Conservation (phyloP, 1,284 basidiomycete species). For the Melampsora americana region DNA sequence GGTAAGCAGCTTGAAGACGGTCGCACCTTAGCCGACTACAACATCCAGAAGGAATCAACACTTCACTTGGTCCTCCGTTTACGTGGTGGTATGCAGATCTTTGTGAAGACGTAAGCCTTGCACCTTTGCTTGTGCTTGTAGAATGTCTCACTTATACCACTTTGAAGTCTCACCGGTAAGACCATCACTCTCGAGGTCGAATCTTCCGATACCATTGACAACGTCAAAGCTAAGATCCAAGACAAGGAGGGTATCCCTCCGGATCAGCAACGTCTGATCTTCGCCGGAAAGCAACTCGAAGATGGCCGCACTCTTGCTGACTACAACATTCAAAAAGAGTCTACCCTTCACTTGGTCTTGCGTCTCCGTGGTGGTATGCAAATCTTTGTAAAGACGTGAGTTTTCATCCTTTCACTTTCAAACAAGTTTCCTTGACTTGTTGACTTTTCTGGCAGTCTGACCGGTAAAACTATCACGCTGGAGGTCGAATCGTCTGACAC, state of each 20-base stretch:
- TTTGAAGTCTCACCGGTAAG: slow-evolving; percentile 53
- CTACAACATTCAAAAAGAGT: slow-evolving; percentile 92
- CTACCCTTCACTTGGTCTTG: slow-evolving; percentile 61
- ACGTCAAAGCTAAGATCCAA: slow-evolving; percentile 62
- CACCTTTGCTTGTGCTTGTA: too few species aligned
- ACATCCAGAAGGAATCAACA: slow-evolving; percentile 90
- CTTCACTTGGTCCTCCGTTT: slow-evolving; percentile 55
- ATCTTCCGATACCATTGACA: slow-evolving; percentile 64
- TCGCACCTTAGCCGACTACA: slow-evolving; percentile 65
- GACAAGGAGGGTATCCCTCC: slow-evolving; percentile 69
- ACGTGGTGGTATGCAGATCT: slow-evolving; percentile 45
- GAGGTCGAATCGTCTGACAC: slow-evolving; percentile 63
- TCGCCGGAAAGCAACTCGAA: slow-evolving; percentile 58
- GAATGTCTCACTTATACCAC: slow-evolving; percentile 27
- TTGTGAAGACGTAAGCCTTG: slow-evolving; percentile 26
- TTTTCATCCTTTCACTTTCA: too few species aligned
- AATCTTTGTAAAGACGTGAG: slow-evolving; percentile 90
- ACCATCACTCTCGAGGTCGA: slow-evolving; percentile 63
- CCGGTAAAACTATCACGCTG: slow-evolving; percentile 58
- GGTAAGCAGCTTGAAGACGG: slow-evolving; percentile 58
- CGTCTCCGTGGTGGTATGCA: slow-evolving; percentile 62
- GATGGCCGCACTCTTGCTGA: slow-evolving; percentile 59
- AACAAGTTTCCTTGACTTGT: too few species aligned
- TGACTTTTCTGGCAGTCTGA: too few species aligned
- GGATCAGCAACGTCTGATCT: slow-evolving; percentile 58